Percentiles rank a stretch among this genome's conserved stretches.
Evolutionary conservation across 768 basidiomycete genomes (phyloP).

Genomic region (Pholiota microspora): DNA sequence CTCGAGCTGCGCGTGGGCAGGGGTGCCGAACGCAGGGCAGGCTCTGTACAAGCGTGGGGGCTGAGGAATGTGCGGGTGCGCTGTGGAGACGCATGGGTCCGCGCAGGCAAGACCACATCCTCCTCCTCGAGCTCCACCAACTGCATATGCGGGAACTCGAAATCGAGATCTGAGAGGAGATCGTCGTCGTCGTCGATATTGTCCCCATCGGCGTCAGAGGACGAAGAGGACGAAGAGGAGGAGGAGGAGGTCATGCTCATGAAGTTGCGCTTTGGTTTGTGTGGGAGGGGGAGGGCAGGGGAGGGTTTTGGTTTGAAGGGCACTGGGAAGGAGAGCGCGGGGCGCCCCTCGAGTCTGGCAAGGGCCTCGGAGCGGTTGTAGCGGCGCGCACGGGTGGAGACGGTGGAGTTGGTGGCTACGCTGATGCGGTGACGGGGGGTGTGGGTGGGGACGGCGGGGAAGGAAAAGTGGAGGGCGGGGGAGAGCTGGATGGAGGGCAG

Average conservation of each 20-base stretch:
- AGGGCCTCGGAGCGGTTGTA: conserved; percentile 59
- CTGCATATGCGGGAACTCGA: conserved; percentile 25
- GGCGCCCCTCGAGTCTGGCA: conserved; percentile 59
- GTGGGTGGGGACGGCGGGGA: conserved; percentile 21
- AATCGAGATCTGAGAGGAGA: conserved; percentile 32
- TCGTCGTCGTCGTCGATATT: conserved; percentile 49
- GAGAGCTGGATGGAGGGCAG: conserved; percentile 29
- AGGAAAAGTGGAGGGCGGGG: conserved; percentile 24
- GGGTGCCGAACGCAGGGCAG: too few species aligned
- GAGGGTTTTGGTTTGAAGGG: conserved; percentile 5
- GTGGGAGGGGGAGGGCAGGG: conserved; percentile 11
- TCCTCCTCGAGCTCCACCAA: conserved; percentile 39
- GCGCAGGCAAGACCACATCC: conserved; percentile 33
- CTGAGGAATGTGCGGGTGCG: conserved; percentile 16
- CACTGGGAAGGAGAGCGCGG: conserved; percentile 23
- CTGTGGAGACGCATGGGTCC: conserved; percentile 5
- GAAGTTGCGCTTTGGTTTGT: conserved; percentile 40
- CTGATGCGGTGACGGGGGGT: conserved; percentile 15
- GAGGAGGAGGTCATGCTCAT: conserved; percentile 72
- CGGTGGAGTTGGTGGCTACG: conserved; percentile 11
- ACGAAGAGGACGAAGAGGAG: conserved; percentile 40
- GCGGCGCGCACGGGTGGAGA: conserved; percentile 42
- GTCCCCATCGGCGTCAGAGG: conserved; percentile 12
- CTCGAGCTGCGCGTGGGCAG: conserved; percentile 15
- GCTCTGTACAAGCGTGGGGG: conserved; percentile 16